phyloP scores from a whole-genome alignment of 306 rosid species.

The Lathyrus sativus region DNA sequence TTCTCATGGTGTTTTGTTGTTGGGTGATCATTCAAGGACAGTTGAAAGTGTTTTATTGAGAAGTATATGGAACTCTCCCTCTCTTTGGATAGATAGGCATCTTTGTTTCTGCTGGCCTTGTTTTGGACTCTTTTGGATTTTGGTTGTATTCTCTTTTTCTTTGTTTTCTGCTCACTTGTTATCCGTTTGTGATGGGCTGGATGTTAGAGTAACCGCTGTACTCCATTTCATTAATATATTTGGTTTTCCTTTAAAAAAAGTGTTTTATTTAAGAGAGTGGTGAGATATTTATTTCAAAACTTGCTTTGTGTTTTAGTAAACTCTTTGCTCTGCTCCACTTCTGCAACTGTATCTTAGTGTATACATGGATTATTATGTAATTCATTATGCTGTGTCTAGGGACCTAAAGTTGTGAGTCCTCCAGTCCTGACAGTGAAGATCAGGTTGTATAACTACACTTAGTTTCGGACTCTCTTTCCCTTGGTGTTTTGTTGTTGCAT shows the following conservation, averaged over 20 bases:
- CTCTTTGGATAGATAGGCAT: too few species aligned
- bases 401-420: conserved; percentile 21
- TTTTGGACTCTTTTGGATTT: too few species aligned
- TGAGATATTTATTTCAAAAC: conserved; percentile 17
- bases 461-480: conserved; percentile 15
- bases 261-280: not conserved
- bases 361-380: conserved; percentile 3
- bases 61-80: too few species aligned
- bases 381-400: conserved; percentile 23
- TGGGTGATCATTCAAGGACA: not conserved
- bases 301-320: conserved; percentile 11
- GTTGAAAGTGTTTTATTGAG: not conserved
- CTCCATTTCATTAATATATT: too few species aligned
- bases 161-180: too few species aligned
- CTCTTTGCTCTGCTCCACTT: not conserved
- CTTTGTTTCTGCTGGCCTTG: too few species aligned
- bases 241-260: too few species aligned
- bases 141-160: too few species aligned
- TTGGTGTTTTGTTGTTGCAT: not conserved
- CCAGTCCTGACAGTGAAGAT: not conserved
- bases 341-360: conserved; percentile 4
- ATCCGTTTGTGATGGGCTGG: too few species aligned
- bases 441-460: conserved; percentile 13
- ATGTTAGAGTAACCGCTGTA: too few species aligned
- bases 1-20: conserved; percentile 1